Evolutionary conservation across 2,329 filamentous ascomycete genomes (phyloP).

Genomic region (Penicillium sp.): DNA sequence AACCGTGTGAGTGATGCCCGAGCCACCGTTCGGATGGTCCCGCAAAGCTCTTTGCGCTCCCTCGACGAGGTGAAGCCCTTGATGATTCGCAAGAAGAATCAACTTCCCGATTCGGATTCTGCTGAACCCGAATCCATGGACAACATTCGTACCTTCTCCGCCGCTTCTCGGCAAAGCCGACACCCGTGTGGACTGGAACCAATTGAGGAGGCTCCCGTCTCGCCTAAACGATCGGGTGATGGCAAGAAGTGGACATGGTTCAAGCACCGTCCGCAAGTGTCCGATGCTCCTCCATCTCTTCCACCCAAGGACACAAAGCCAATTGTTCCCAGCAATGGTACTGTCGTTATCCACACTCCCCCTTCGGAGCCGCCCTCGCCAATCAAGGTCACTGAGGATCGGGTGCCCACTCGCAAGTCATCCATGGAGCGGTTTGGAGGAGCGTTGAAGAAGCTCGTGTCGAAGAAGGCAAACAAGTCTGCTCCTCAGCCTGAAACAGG

Average conservation of each 20-base stretch:
- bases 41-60: conserved; percentile 46
- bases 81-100: conserved; percentile 49
- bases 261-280: conserved; percentile 31
- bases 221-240: conserved; percentile 29
- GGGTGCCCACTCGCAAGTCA: conserved; percentile 17
- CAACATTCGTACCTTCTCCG: conserved; percentile 10
- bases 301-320: conserved; percentile 22
- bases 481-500: conserved; percentile 31
- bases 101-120: conserved; percentile 3
- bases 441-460: conserved; percentile 49
- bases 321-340: conserved; percentile 24
- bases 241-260: conserved; percentile 47
- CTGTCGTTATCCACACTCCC: conserved; percentile 25
- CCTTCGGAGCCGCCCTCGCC: conserved; percentile 9
- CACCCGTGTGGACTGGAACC: conserved; percentile 37
- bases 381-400: not conserved
- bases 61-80: conserved; percentile 48
- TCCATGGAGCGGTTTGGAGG: conserved; percentile 38
- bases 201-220: conserved; percentile 40
- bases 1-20: conserved; percentile 22
- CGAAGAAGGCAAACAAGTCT: conserved; percentile 42
- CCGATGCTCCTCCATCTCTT: conserved; percentile 19
- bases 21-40: conserved; percentile 55
- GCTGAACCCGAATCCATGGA: not conserved
- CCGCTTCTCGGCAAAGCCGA: conserved; percentile 25